A percentile compares a stretch with the other conserved stretches of the same genome.
Evolutionary conservation across 352 stramenopile genomes (phyloP).

Genomic region (Phytophthora foliorum): DNA sequence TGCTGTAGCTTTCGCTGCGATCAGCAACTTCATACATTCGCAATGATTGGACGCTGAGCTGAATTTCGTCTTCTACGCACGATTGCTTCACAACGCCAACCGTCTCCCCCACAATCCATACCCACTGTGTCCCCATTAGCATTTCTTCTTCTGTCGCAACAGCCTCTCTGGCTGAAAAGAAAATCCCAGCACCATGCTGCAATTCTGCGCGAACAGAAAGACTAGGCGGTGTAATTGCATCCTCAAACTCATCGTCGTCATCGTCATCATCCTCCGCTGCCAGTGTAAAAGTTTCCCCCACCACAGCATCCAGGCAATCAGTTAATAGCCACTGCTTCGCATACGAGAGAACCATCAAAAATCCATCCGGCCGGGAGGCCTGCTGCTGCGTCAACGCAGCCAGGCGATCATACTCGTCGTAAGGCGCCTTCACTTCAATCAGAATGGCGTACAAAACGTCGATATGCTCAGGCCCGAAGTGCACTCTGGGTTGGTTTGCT

Average conservation of each 20-base stretch:
- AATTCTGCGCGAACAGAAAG: slow-evolving; percentile 66
- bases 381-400: slow-evolving; percentile 76
- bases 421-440: slow-evolving; percentile 88
- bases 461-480: slow-evolving; percentile 83
- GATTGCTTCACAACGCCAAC: slow-evolving; percentile 77
- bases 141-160: slow-evolving; percentile 14
- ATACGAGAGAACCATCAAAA: slow-evolving; percentile 87
- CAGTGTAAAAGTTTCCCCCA: slow-evolving; percentile 52
- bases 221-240: slow-evolving; percentile 88
- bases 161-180: slow-evolving; percentile 58
- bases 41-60: slow-evolving; percentile 69
- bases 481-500: slow-evolving; percentile 60
- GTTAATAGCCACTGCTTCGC: slow-evolving; percentile 88
- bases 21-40: slow-evolving; percentile 61
- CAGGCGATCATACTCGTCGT: slow-evolving; percentile 86
- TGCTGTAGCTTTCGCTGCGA: slow-evolving; percentile 42
- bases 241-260: slow-evolving; percentile 89
- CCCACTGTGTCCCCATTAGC: slow-evolving; percentile 48
- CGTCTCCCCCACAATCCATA: slow-evolving; percentile 65
- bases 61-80: slow-evolving; percentile 86
- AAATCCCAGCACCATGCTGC: slow-evolving; percentile 55
- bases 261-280: slow-evolving; percentile 70
- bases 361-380: slow-evolving; percentile 81
- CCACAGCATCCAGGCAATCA: slow-evolving; percentile 78
- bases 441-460: slow-evolving; percentile 89